Evolutionary conservation across 2,329 filamentous ascomycete species (phyloP).

Genomic region (Plectosphaerella plurivora): DNA sequence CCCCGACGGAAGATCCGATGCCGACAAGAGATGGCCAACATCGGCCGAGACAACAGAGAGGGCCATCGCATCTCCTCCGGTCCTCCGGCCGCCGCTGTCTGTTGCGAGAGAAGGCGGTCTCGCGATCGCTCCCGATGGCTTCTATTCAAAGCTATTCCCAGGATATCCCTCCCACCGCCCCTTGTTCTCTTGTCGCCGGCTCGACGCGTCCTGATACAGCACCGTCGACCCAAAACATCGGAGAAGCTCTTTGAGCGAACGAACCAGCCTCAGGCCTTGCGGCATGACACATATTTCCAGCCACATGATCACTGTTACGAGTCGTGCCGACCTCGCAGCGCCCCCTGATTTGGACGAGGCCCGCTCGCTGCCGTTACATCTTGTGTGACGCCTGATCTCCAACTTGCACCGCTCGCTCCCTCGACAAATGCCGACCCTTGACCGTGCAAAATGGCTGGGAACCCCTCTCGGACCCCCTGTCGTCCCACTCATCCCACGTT

Average conservation of each 20-base stretch:
- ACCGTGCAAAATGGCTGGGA: too few relatives aligned
- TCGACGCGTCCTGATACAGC: too few relatives aligned
- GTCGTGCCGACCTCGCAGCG: neutral
- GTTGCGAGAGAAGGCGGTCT: too few relatives aligned
- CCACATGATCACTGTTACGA: neutral
- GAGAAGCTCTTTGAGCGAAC: neutral
- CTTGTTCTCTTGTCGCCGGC: neutral
- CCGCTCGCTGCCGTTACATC: neutral
- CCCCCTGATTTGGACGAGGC: neutral
- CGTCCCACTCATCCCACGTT: neutral
- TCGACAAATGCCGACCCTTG: neutral
- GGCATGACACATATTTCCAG: neutral
- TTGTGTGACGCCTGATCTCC: too few relatives aligned
- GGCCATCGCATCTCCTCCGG: too few relatives aligned
- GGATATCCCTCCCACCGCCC: neutral
- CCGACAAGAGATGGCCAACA: too few relatives aligned
- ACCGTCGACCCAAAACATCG: neutral
- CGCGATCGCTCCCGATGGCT: neutral
- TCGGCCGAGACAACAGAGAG: too few relatives aligned
- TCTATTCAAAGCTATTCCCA: neutral
- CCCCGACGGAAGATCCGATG: too few relatives aligned
- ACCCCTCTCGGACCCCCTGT: neutral
- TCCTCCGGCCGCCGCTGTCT: too few relatives aligned
- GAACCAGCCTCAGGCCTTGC: neutral
- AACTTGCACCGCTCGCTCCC: neutral